Evolutionary conservation across 257 asterid species (phyloP).

Genomic region (Gentiana straminea): DNA sequence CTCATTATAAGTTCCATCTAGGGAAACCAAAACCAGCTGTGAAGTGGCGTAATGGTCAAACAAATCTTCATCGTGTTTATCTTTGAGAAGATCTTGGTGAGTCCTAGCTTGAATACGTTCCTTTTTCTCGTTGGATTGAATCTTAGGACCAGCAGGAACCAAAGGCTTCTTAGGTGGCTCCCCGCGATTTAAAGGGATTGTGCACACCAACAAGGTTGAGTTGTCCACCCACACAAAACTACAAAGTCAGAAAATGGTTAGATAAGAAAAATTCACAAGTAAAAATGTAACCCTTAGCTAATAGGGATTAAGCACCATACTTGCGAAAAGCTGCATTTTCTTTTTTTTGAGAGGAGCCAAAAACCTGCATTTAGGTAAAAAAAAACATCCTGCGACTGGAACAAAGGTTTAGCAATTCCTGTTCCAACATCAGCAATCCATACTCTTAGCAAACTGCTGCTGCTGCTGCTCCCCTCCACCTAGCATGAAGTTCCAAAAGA

Average conservation of each 20-base stretch:
- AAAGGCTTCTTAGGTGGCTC: constrained; percentile 87
- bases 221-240: constrained; percentile 87
- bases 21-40: constrained; percentile 75
- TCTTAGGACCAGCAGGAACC: constrained; percentile 89
- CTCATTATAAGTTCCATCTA: constrained; percentile 54
- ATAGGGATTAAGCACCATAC: constrained; percentile 23
- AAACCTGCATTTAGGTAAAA: constrained; percentile 50
- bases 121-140: constrained; percentile 80
- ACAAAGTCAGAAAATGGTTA: constrained; percentile 14
- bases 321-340: constrained; percentile 76
- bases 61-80: constrained; percentile 72
- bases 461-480: constrained; percentile 56
- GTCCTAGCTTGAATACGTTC: constrained; percentile 77
- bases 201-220: constrained; percentile 83
- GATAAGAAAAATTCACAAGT: constrained; percentile 9
- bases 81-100: constrained; percentile 90
- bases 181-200: constrained; percentile 86
- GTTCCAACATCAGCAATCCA: constrained; percentile 92
- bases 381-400: constrained; percentile 48
- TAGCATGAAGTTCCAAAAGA: not conserved
- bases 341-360: too few relatives aligned
- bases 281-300: not conserved
- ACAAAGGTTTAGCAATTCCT: constrained; percentile 76
- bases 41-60: constrained; percentile 85
- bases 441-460: constrained; percentile 65